These are phyloP conservation scores for Scenedesmus sp. DNA, from an alignment of 163 green algal species.

Conservation along the genomic window DNA sequence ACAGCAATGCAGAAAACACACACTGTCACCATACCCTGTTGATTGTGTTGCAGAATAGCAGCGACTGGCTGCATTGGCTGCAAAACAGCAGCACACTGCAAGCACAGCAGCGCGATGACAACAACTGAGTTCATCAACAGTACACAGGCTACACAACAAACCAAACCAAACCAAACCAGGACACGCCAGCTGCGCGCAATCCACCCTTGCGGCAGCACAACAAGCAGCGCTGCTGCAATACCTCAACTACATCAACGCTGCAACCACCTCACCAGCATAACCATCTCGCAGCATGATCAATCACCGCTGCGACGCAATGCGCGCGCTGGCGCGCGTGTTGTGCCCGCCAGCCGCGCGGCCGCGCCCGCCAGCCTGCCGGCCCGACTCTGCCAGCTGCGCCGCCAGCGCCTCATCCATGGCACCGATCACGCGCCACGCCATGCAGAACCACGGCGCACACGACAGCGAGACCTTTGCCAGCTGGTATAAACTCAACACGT, in stretches of 20 bases:
- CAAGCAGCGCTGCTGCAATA: no score
- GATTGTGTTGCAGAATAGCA: no score
- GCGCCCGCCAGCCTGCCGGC: neutral
- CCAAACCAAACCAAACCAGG: no score
- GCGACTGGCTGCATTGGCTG: no score
- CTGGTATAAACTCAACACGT: slow-evolving; percentile 39
- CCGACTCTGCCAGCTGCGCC: neutral
- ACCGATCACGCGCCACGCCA: slow-evolving; percentile 42
- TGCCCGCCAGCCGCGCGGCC: neutral
- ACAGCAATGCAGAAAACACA: neutral
- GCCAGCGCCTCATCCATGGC: slow-evolving; percentile 19
- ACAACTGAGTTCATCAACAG: no score
- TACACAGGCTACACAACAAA: no score
- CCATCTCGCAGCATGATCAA: no score
- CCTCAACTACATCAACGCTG: no score
- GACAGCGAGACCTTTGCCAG: slow-evolving; percentile 22
- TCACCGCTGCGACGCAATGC: slow-evolving; percentile 22
- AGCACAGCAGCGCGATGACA: neutral
- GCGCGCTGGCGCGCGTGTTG: slow-evolving; percentile 27
- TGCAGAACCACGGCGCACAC: slow-evolving; percentile 38
- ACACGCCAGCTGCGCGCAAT: no score
- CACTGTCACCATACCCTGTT: neutral
- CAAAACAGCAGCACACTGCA: neutral
- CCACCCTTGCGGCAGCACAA: no score
- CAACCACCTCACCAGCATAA: no score